phyloP scores from a whole-genome alignment of 2,329 filamentous ascomycete genomes.

The Helminthosporium solani region DNA sequence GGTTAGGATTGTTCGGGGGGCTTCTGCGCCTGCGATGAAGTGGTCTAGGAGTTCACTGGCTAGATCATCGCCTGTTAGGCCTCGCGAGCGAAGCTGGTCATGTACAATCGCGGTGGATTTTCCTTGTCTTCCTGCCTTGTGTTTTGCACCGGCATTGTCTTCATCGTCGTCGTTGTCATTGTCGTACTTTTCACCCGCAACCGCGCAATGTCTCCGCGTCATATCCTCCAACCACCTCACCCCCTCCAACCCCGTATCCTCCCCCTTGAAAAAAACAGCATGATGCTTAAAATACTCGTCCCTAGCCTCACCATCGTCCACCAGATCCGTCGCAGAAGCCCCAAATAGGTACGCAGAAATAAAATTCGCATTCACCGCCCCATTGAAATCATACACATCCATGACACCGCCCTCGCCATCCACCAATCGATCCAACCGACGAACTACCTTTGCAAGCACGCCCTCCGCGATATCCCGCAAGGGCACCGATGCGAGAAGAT shows the following conservation, averaged over 20 bases:
- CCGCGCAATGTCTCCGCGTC: slow-evolving; percentile 33
- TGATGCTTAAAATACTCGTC: slow-evolving; percentile 57
- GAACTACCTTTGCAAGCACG: neutral
- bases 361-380: slow-evolving; percentile 70
- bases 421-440: neutral
- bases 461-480: neutral
- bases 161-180: too few species aligned
- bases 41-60: slow-evolving; percentile 73
- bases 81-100: slow-evolving; percentile 13
- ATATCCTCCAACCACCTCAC: slow-evolving; percentile 61
- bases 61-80: slow-evolving; percentile 51
- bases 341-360: slow-evolving; percentile 72
- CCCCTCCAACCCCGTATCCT: slow-evolving; percentile 46
- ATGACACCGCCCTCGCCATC: slow-evolving; percentile 52
- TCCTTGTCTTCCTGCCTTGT: neutral
- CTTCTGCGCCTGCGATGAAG: slow-evolving; percentile 72
- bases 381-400: slow-evolving; percentile 54
- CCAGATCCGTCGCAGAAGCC: slow-evolving; percentile 59
- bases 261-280: slow-evolving; percentile 3
- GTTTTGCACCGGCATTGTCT: neutral
- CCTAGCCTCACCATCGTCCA: slow-evolving; percentile 55
- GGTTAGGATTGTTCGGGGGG: slow-evolving; percentile 64
- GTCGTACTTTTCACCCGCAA: slow-evolving; percentile 58
- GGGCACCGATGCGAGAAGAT: neutral
- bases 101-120: slow-evolving; percentile 19